Evolutionary conservation across 2,329 filamentous ascomycete species (phyloP), one percentile per base, ranked within the genome.

Genomic region (Zasmidium cellare): DNA sequence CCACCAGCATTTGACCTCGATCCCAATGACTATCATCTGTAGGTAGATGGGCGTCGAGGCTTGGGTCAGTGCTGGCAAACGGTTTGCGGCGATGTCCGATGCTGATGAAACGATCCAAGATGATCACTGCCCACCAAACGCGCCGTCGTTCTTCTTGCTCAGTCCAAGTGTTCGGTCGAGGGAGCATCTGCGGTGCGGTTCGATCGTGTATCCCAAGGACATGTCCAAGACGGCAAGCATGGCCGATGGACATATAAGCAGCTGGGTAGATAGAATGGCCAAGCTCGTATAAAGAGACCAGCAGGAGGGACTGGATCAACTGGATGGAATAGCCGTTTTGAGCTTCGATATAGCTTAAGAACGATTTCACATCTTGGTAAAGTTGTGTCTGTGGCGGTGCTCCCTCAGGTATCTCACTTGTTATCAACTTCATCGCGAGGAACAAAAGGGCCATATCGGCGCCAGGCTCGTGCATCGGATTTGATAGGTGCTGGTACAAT

Each of bases 251-350:
- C 68, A 82, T 77, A 72, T 77, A 82, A 14, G 78, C 79, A 11
- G 78, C 76, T 2, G 80, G 80, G 60, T 82, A 82, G 48, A 82
- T 77, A 2, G 72, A 75, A 59, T 82, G 80, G 1, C 77, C 76
- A 56, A 77, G 72, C 62, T 82, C 80, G 63, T 80, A 82, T 2
- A 80, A 66, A 7, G 78, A 72, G 20, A 82, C 68, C 14, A 82
- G 71, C 1, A 81, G 60, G 58, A 76, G 72, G 3, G 77, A 76
- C 64, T 82, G 80, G 7, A 82, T 70, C 41, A 77, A 67, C 47
- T 76, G 69, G 16, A 82, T 62, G 23, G 75, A 78, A 9, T 76
- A 70, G 7, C 71, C 72, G 23, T 79, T 79, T 41, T 72, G 69
- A 5, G 73, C 68, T 59, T 82, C 79, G 46, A 80, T 66, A 23